A percentile compares a stretch with the other conserved stretches of the same genome.
Conservation (phyloP, 495 filamentous ascomycete genomes). For the Penicillium lividum region DNA sequence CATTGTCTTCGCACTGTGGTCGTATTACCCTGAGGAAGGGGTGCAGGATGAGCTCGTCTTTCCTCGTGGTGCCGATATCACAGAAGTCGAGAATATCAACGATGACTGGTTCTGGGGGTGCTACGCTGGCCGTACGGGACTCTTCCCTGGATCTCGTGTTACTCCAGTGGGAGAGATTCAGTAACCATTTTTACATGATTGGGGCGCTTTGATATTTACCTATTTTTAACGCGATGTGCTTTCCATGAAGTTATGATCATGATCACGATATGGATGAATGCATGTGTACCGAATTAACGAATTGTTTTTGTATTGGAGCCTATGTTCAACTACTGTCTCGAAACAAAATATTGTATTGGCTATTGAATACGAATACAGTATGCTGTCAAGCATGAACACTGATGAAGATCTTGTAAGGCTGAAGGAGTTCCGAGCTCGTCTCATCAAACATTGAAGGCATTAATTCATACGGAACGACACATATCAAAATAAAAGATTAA, state of each 20-base stretch:
- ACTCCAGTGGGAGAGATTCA: conserved; percentile 41
- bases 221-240: background rate
- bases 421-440: too few relatives aligned
- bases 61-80: conserved; percentile 76
- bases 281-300: conserved; percentile 2
- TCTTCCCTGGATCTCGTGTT: conserved; percentile 78
- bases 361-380: background rate
- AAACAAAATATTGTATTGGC: background rate
- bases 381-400: background rate
- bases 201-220: background rate
- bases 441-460: background rate
- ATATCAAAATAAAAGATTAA: background rate
- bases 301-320: too few relatives aligned
- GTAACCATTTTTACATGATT: conserved; percentile 17
- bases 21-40: conserved; percentile 66
- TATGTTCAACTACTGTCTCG: background rate
- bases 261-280: conserved; percentile 14
- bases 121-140: conserved; percentile 71
- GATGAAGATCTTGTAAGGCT: too few relatives aligned
- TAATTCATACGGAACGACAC: background rate
- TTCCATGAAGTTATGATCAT: conserved; percentile 18
- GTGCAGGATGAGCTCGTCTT: conserved; percentile 76
- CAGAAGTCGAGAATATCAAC: conserved; percentile 79
- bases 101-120: conserved; percentile 82
- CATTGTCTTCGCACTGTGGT: conserved; percentile 64